Base-by-base conservation (phyloP, 805 yeast species). In the Candida ponderosae region DNA sequence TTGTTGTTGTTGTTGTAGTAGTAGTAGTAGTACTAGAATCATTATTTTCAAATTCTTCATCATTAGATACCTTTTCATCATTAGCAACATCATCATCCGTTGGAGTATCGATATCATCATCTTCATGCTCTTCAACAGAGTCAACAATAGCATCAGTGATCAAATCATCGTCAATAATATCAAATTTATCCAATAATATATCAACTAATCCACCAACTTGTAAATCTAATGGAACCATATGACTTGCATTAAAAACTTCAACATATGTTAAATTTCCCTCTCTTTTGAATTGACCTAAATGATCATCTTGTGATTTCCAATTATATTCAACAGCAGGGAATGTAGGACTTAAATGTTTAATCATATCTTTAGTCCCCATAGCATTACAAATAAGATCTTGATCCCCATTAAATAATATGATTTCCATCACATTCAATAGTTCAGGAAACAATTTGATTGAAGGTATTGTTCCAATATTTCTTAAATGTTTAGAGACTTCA, bases 191-290 rank as follows among this genome's bases (percentile, higher is more conserved):
- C 21, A 48, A 47, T 37, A 52, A 44, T n/a, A 66, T 55, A 37
- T 86, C 88, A 30, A 88, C 61, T 42, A 89, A 59, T 15, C 87
- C 86, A 45, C 88, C 68, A 7, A 89, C 73, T 20, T 73, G 68
- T 33, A 69, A 75, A 55, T 89, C 97, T 46, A 74, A 80, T 1
- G 97, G 95, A 19, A 88, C 93, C 97, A 93, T 90, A 54, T 93
- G 97, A 4, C 95, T 81, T 0, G 95, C 76, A 47, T 85, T 75
- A 54, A 61, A 74, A 2, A 90, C 75, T 40, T 76, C 75, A 24
- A 84, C 76, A 54, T 81, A 82, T 0, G 96, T 81, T 50, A 90
- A 64, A 51, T 86, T 85, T 44, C 85, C 68, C 34, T 79, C 89
- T 48, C 42, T 76, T 71, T 56, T 59, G 32, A 69, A 56, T 17